A percentile compares a stretch with the other conserved stretches of the same genome.
Evolutionary conservation across 1,139 yeast species (phyloP).

Genomic region (Saccharomycopsis phalli): DNA sequence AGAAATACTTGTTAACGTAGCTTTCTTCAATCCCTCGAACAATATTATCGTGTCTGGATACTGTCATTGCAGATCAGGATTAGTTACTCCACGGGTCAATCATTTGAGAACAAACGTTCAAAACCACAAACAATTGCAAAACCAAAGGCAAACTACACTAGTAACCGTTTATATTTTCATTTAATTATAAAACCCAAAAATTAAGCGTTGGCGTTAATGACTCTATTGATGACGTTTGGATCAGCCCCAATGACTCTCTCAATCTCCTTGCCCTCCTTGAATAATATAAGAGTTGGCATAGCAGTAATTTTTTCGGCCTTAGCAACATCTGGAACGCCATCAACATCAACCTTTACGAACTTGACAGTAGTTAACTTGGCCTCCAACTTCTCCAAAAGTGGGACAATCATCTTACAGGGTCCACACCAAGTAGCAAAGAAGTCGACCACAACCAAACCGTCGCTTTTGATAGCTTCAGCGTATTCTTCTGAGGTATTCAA

Average conservation of each 20-base stretch:
- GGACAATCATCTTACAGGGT: constrained; percentile 94
- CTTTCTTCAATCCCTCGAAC: not conserved
- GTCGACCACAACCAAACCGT: constrained; percentile 76
- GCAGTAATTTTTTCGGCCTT: constrained; percentile 65
- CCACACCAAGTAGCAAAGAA: constrained; percentile 97
- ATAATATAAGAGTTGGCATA: constrained; percentile 83
- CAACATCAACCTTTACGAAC: constrained; percentile 83
- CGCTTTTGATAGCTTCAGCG: constrained; percentile 45
- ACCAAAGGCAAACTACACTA: too few species aligned
- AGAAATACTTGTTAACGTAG: constrained; percentile 4
- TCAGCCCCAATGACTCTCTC: constrained; percentile 81
- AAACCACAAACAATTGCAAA: too few species aligned
- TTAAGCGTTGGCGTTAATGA: constrained; percentile 49
- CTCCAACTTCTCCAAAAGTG: constrained; percentile 72
- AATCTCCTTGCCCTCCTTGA: constrained; percentile 66
- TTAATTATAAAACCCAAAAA: not conserved
- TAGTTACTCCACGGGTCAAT: too few species aligned
- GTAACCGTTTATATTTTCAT: too few species aligned
- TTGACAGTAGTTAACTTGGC: constrained; percentile 47
- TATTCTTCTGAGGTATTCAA: constrained; percentile 50
- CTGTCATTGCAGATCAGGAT: too few species aligned
- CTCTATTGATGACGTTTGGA: constrained; percentile 70
- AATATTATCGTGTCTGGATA: not conserved
- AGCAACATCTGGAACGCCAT: constrained; percentile 66
- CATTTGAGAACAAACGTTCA: too few species aligned